Conservation (phyloP, 2,329 filamentous ascomycete genomes). For the Thyridium curvatum region DNA sequence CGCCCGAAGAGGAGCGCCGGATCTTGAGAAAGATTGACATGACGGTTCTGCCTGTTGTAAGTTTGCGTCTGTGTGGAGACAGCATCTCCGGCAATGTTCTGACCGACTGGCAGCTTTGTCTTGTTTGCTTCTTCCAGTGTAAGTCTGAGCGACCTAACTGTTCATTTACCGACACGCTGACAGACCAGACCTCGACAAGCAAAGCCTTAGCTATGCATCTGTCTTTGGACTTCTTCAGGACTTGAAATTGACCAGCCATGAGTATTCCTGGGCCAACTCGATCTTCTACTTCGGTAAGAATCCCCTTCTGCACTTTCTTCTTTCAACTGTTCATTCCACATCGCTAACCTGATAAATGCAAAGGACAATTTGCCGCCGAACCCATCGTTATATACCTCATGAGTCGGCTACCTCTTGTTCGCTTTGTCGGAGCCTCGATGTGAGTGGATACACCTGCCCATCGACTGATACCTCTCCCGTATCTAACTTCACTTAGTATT, state of each 20-base stretch:
- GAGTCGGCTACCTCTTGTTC: constrained; percentile 38
- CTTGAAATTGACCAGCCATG: constrained; percentile 31
- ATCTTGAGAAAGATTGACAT: constrained; percentile 23
- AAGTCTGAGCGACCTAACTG: no score
- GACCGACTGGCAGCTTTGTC: constrained; percentile 22
- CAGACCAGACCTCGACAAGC: constrained; percentile 32
- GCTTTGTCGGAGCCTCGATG: constrained; percentile 41
- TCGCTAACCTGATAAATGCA: no score
- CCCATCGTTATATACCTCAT: constrained; percentile 46
- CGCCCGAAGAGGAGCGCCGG: constrained; percentile 21
- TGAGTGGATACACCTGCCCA: constrained; percentile 16
- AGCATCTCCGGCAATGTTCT: no score
- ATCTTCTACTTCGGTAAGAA: constrained; percentile 33
- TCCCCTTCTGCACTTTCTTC: no score
- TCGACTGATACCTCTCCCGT: no score
- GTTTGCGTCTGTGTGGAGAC: no score
- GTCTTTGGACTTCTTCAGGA: constrained; percentile 37
- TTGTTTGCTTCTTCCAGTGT: constrained; percentile 33
- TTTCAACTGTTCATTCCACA: no score
- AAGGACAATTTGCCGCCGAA: constrained; percentile 33
- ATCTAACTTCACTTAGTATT: constrained; percentile 17
- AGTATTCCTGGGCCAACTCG: constrained; percentile 42
- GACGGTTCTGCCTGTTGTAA: constrained; percentile 17
- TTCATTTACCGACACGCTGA: no score
- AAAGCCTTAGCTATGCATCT: constrained; percentile 39